Percentiles rank a stretch among this genome's conserved stretches.
phyloP scores from a whole-genome alignment of 1,284 basidiomycete genomes.

The Meira nashicola region DNA sequence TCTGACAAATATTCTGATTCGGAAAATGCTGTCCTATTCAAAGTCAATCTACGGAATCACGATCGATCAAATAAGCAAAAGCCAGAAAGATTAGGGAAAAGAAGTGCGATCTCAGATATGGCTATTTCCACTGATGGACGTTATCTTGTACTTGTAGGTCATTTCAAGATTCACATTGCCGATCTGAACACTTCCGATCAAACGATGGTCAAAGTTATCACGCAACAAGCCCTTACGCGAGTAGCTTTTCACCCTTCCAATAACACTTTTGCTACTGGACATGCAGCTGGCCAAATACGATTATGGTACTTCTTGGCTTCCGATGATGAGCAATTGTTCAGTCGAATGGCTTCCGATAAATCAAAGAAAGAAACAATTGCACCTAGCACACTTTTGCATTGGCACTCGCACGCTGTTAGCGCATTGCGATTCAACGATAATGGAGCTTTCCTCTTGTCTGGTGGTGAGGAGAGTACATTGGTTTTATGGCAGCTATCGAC shows the following conservation, averaged over 20 bases:
- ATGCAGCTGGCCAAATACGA: conserved; percentile 75
- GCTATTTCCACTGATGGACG: conserved; percentile 70
- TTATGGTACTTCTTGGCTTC: conserved; percentile 80
- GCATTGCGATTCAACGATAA: conserved; percentile 82
- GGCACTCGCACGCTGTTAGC: conserved; percentile 95
- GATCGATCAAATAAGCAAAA: conserved; percentile 21
- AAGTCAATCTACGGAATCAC: neutral
- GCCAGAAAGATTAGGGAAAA: conserved; percentile 57
- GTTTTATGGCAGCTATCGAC: conserved; percentile 76
- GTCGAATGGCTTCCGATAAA: conserved; percentile 64
- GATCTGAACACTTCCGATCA: conserved; percentile 25
- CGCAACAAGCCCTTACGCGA: conserved; percentile 65
- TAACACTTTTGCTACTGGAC: conserved; percentile 91
- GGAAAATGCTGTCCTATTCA: too few relatives aligned
- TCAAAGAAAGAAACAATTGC: neutral
- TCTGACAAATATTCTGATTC: conserved; percentile 10
- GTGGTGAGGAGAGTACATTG: conserved; percentile 90
- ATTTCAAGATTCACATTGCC: conserved; percentile 72
- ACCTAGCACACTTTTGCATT: conserved; percentile 65
- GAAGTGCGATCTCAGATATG: conserved; percentile 53
- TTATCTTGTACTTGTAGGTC: conserved; percentile 76
- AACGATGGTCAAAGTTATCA: conserved; percentile 73
- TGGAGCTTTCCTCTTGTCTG: conserved; percentile 86
- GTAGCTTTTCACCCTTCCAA: conserved; percentile 82
- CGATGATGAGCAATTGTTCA: conserved; percentile 48